Evolutionary conservation across 2,329 filamentous ascomycete genomes (phyloP), one percentile per base, ranked within the genome.

Genomic region (Aspergillus thermomutatus): DNA sequence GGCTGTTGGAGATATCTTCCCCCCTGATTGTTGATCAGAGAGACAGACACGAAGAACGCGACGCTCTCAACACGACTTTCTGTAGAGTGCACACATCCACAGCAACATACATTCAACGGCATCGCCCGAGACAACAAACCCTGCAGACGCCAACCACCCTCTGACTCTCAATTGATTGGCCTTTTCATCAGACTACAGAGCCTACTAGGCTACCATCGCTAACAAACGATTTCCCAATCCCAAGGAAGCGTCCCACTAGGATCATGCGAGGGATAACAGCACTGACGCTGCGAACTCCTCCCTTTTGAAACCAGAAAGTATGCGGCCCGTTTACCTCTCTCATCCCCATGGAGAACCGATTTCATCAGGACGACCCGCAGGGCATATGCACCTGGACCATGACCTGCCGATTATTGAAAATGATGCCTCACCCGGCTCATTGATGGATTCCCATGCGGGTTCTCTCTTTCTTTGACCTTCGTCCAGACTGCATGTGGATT

Each of bases 291-390:
- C 37, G 49, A 50, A 52, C 56, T 58, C 57, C 59, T 31, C 40
- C 43, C 55, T 59, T 54, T 63, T 60, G 63, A 62, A 65, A 63
- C 63, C 50, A 55, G 48, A 55, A 62, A 64, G 53, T 60, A 64
- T 65, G 63, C 53, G 60, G 43, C 50, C 58, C 61, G 60, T 65
- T 65, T 57, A 59, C 54, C 50, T 28, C 51, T 56, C 34, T 21
- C 45, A 37, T 40, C 50, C 50, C 57, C 53, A 56, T 56, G 54
- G 53, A 52, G 54, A 26, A 58, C 10, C 28, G 48, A 57, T 51
- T 55, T 56, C 54, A 56, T 59, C 54, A 54, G 37, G n/a, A 53
- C 40, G 50, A 57, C 61, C 57, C 56, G 63, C 60, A 60, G 41
- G 41, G 21, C 58, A 64, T 63, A 56, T 55, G 54, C 52, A 48